Evolutionary conservation across 139 green algal genomes (phyloP), one percentile per base, ranked within the genome.

Genomic region (Pseudopediastrum boryanum): DNA sequence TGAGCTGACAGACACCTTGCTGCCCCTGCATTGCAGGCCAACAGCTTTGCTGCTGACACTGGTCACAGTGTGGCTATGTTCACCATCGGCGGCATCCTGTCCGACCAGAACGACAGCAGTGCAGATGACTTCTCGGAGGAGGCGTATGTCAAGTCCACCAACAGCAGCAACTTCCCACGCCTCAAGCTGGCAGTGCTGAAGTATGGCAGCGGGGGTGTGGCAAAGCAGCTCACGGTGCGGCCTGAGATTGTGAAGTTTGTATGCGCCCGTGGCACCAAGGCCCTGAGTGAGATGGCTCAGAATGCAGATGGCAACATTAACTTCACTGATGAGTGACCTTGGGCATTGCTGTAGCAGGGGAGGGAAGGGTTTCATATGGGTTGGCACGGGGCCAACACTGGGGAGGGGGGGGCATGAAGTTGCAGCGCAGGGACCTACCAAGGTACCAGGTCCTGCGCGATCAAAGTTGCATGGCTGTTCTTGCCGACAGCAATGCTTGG

Each of bases 171-270:
- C 41, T 5, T 36, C 16, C 44, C 43, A 9, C 38, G 52, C 75
- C 35, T 81, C 46, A 75, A 75, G 38, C 44, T 81, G 16, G 44
- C 63, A 21, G 75, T 81, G 46, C 62, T 81, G 4, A 81, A 81
- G 63, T 81, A 81, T 31, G 75, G 75, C 62, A 81, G 44, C 36
- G 75, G 75, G 23, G 75, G 75, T 12, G 75, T 81, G 23, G 41
- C 46, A 9, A 64, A 64, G 61, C 75, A 81, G 35, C 51, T 81
- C 41, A 51, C 51, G 21, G 46, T 48, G 29, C 48, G 75, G 2
- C 21, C 25, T 0, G 75, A 81, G 38, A 81, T 81, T 44, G 64
- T 81, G n/a, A 81, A 75, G 75, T 81, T 81, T 44, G 36, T 81
- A 25, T 66, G 31, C 3, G 63, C 75, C 31, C 75, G 75, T 3